Percentiles rank a stretch among this genome's conserved stretches.
These are phyloP conservation scores for Neocatenulostroma microsporum DNA, from an alignment of 2,329 filamentous ascomycete species.

Conservation along the genomic window DNA sequence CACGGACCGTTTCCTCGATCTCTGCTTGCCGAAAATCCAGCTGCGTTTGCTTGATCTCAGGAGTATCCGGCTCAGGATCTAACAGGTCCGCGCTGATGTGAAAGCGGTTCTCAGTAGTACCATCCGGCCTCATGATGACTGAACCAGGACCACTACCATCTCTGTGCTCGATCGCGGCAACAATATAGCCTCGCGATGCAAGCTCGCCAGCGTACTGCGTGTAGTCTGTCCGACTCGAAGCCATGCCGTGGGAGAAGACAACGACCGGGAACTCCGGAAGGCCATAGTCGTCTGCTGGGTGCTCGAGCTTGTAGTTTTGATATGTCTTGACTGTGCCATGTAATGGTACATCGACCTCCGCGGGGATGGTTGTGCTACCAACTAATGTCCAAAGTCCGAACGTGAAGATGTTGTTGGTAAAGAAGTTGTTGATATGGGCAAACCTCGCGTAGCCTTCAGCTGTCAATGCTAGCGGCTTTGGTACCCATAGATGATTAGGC, in stretches of 20 bases:
- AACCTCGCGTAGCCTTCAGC: conserved; percentile 40
- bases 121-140: conserved; percentile 31
- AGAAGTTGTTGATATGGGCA: conserved; percentile 30
- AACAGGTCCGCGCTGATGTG: conserved; percentile 32
- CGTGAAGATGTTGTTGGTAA: conserved; percentile 33
- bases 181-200: conserved; percentile 39
- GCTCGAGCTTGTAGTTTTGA: conserved; percentile 23
- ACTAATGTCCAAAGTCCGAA: conserved; percentile 36
- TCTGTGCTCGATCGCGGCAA: conserved; percentile 41
- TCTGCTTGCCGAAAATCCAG: conserved; percentile 40
- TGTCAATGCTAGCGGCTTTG: conserved; percentile 36
- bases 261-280: conserved; percentile 34
- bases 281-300: conserved; percentile 24
- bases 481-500: conserved; percentile 36
- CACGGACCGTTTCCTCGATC: conserved; percentile 38
- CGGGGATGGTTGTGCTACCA: conserved; percentile 36
- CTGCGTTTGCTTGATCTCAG: conserved; percentile 36
- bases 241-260: conserved; percentile 43
- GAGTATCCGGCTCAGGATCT: conserved; percentile 19
- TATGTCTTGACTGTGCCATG: conserved; percentile 24
- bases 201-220: conserved; percentile 41
- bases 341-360: conserved; percentile 37
- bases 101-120: conserved; percentile 29
- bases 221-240: conserved; percentile 38
- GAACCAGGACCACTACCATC: conserved; percentile 41